Evolutionary conservation across 2,329 filamentous ascomycete species (phyloP).

Genomic region (Microcera coccophila): DNA sequence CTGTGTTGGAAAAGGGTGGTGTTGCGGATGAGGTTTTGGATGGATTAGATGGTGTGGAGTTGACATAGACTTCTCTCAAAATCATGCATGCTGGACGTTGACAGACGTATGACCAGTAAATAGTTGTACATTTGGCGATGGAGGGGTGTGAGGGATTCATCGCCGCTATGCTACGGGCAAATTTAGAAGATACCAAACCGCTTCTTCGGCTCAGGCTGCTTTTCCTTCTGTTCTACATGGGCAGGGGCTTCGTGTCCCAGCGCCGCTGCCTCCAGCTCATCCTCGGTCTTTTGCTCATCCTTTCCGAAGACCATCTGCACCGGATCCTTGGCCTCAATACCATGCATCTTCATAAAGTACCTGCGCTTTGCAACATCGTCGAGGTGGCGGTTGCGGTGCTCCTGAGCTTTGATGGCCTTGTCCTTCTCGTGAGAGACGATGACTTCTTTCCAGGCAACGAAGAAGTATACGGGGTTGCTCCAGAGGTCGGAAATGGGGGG

Average conservation of each 20-base stretch:
- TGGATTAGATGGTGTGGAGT: constrained; percentile 71
- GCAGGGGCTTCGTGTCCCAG: constrained; percentile 34
- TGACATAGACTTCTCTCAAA: constrained; percentile 43
- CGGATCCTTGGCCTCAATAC: constrained; percentile 61
- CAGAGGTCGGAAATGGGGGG: constrained; percentile 67
- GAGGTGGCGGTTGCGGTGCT: constrained; percentile 67
- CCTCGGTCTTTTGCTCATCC: constrained; percentile 34
- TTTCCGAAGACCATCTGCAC: constrained; percentile 46
- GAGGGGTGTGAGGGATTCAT: constrained; percentile 7
- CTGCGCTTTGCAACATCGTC: constrained; percentile 86
- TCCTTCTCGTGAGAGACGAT: constrained; percentile 73
- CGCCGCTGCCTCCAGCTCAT: constrained; percentile 34
- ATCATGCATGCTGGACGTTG: constrained; percentile 8
- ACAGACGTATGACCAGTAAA: constrained; percentile 13
- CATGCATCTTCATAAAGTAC: constrained; percentile 82
- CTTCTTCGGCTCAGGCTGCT: constrained; percentile 49
- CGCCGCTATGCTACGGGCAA: constrained; percentile 19
- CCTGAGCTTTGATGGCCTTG: constrained; percentile 62
- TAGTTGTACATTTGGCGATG: constrained; percentile 19
- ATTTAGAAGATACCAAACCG: constrained; percentile 76
- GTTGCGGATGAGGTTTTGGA: constrained; percentile 83
- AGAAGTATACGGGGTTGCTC: constrained; percentile 64
- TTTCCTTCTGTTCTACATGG: constrained; percentile 26
- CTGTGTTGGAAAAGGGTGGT: constrained; percentile 71
- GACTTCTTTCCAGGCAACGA: constrained; percentile 64